These are phyloP conservation scores for Cordyceps cicadae DNA, from an alignment of 2,329 filamentous ascomycete genomes.

Conservation along the genomic window DNA sequence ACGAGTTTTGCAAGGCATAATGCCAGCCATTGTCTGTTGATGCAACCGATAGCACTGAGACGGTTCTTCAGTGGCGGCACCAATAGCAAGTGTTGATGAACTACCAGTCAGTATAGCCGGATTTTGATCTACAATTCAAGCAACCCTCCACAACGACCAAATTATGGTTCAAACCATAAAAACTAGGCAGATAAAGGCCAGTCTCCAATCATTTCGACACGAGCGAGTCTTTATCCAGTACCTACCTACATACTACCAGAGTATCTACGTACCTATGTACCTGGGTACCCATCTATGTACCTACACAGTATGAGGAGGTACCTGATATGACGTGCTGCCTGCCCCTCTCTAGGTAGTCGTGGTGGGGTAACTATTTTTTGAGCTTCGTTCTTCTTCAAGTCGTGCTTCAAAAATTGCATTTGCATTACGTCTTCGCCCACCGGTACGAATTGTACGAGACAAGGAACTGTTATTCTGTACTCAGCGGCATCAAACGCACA, in stretches of 20 bases:
- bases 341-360: conserved; percentile 9
- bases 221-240: not conserved
- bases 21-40: not conserved
- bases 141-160: not conserved
- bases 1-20: too few species aligned
- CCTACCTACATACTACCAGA: too few species aligned
- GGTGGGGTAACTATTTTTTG: conserved; percentile 11
- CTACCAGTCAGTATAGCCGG: not conserved
- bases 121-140: not conserved
- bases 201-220: conserved; percentile 2
- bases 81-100: too few species aligned
- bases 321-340: conserved; percentile 4
- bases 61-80: too few species aligned
- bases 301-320: not conserved
- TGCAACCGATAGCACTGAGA: not conserved
- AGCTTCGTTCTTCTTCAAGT: not conserved
- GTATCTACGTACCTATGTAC: too few species aligned
- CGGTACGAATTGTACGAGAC: not conserved
- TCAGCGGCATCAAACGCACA: not conserved
- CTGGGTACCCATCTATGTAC: too few species aligned
- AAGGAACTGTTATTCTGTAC: not conserved
- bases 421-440: not conserved
- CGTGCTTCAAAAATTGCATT: not conserved
- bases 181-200: not conserved
- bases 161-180: not conserved